Evolutionary conservation across 2,329 filamentous ascomycete species (phyloP).

Genomic region (Orbilia javanica): DNA sequence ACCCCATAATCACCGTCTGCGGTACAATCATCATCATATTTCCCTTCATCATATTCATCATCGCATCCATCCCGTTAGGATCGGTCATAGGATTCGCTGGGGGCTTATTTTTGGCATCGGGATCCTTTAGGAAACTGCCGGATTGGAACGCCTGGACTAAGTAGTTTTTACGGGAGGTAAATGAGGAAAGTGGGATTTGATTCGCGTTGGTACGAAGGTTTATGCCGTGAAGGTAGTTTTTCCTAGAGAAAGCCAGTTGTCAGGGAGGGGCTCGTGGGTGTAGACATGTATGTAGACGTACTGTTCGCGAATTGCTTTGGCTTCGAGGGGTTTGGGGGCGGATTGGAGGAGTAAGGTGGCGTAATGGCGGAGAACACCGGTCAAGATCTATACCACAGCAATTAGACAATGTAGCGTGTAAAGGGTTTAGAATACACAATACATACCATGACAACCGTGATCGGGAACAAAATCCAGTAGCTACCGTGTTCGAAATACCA

Average conservation of each 20-base stretch:
- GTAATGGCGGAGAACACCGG: slow-evolving; percentile 95
- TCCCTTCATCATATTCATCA: slow-evolving; percentile 99
- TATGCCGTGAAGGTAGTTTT: slow-evolving; percentile 84
- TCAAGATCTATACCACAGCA: slow-evolving; percentile 75
- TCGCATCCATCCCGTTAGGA: slow-evolving; percentile 96
- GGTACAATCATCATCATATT: slow-evolving; percentile 99
- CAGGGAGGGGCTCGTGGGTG: not conserved
- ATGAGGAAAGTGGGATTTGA: slow-evolving; percentile 81
- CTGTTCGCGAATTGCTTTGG: slow-evolving; percentile 84
- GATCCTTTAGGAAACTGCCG: slow-evolving; percentile 89
- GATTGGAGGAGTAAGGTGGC: slow-evolving; percentile 89
- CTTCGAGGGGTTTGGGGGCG: slow-evolving; percentile 83
- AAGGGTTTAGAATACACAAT: not conserved
- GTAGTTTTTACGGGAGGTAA: slow-evolving; percentile 82
- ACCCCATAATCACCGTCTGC: slow-evolving; percentile 98
- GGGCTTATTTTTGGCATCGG: slow-evolving; percentile 85
- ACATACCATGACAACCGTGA: slow-evolving; percentile 92
- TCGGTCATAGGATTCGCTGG: slow-evolving; percentile 95
- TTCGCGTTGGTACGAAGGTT: slow-evolving; percentile 85
- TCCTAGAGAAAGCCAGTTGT: slow-evolving; percentile 47
- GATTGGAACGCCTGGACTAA: slow-evolving; percentile 85
- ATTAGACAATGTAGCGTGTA: not conserved
- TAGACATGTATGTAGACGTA: slow-evolving; percentile 62
- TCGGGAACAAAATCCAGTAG: slow-evolving; percentile 98
- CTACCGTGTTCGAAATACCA: slow-evolving; percentile 68